Conservation (phyloP, 2,329 filamentous ascomycete species). For the Trichoderma citrinoviride region DNA sequence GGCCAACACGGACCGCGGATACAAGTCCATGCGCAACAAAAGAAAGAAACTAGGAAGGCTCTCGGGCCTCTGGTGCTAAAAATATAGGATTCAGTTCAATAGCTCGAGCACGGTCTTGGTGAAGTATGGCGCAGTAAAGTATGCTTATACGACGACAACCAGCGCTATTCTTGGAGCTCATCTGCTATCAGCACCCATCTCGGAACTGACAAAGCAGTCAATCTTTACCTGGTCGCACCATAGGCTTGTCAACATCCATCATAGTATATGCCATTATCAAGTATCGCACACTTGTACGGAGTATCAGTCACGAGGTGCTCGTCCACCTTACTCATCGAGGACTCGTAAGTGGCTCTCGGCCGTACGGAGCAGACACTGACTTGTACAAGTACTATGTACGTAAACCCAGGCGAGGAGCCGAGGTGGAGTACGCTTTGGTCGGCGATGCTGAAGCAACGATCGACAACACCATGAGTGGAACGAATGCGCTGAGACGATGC, state of each 20-base stretch:
- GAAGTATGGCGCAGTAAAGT: neutral
- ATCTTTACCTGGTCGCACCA: too few relatives aligned
- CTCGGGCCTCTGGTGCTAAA: neutral
- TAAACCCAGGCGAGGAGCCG: conserved; percentile 2
- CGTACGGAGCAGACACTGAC: neutral
- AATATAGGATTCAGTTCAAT: neutral
- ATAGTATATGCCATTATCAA: too few relatives aligned
- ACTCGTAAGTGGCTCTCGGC: neutral
- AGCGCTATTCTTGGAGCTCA: neutral
- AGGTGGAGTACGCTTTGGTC: conserved; percentile 9
- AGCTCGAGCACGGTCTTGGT: neutral
- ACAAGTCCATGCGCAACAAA: neutral
- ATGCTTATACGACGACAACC: neutral
- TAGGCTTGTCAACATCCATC: too few relatives aligned
- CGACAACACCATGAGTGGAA: conserved; percentile 15
- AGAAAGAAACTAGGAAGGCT: neutral
- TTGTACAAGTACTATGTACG: neutral
- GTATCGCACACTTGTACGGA: too few relatives aligned
- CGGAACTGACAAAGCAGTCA: neutral
- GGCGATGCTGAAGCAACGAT: conserved; percentile 14
- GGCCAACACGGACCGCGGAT: neutral
- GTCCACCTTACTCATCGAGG: too few relatives aligned
- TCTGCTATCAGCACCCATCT: neutral
- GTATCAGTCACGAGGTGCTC: too few relatives aligned
- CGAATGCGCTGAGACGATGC: conserved; percentile 4